Conservation (phyloP, 495 filamentous ascomycete species). For the Podospora pseudoanserina region DNA sequence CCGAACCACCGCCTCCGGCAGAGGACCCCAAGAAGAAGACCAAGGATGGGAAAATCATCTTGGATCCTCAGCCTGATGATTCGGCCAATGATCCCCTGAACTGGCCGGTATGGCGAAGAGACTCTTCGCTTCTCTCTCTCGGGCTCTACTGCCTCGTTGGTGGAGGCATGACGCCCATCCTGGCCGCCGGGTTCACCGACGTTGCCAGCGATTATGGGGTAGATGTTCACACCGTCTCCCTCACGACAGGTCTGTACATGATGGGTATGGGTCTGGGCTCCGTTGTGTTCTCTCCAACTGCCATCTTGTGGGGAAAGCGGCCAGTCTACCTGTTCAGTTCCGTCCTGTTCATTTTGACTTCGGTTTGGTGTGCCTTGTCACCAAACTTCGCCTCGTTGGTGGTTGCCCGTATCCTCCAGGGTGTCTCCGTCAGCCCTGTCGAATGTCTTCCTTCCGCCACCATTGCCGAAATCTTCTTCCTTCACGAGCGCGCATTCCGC, state of each 20-base stretch:
- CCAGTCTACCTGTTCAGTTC: conserved; percentile 84
- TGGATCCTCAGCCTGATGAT: conserved; percentile 91
- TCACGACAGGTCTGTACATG: conserved; percentile 95
- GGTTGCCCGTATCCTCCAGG: conserved; percentile 79
- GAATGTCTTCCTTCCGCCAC: conserved; percentile 93
- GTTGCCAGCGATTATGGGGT: conserved; percentile 70
- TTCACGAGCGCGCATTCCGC: conserved; percentile 91
- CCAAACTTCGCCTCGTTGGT: conserved; percentile 77
- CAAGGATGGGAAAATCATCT: conserved; percentile 75
- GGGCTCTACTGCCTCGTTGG: conserved; percentile 92
- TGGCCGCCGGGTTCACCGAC: conserved; percentile 86
- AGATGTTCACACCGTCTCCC: conserved; percentile 68
- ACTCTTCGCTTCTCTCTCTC: conserved; percentile 75
- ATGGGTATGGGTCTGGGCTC: conserved; percentile 85
- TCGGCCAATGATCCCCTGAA: conserved; percentile 90
- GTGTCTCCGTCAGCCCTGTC: conserved; percentile 83
- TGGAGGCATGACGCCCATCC: conserved; percentile 85
- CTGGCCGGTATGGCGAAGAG: conserved; percentile 81
- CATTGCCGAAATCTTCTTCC: conserved; percentile 93
- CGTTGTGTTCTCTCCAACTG: conserved; percentile 81
- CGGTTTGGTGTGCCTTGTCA: conserved; percentile 83
- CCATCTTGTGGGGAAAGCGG: conserved; percentile 86
- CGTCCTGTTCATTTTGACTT: conserved; percentile 68
- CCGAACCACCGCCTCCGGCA: conserved; percentile 23
- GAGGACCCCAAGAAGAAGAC: conserved; percentile 68